Evolutionary conservation across 352 stramenopile species (phyloP).

Genomic region (Phytophthora macrochlamydospora): DNA sequence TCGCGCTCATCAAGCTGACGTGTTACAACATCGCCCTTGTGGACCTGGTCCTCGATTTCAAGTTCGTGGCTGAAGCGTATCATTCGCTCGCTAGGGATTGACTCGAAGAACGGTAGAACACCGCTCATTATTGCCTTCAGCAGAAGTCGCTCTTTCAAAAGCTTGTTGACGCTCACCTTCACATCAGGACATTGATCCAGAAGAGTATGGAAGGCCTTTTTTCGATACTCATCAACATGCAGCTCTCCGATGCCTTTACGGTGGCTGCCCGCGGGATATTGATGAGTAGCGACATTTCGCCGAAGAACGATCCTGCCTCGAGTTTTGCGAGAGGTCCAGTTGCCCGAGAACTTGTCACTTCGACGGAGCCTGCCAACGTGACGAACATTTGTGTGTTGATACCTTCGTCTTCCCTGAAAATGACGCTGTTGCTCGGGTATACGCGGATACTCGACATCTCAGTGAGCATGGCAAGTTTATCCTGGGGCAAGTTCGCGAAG

Average conservation of each 20-base stretch:
- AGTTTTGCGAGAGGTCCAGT: slow-evolving; percentile 58
- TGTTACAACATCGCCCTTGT: slow-evolving; percentile 60
- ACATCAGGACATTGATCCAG: slow-evolving; percentile 64
- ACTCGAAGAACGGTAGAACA: slow-evolving; percentile 73
- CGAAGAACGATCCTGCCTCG: slow-evolving; percentile 76
- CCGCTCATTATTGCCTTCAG: slow-evolving; percentile 75
- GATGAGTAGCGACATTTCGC: slow-evolving; percentile 82
- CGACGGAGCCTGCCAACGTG: slow-evolving; percentile 62
- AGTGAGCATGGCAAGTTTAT: slow-evolving; percentile 64
- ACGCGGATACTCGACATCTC: slow-evolving; percentile 82
- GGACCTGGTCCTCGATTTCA: slow-evolving; percentile 68
- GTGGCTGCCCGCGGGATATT: slow-evolving; percentile 79
- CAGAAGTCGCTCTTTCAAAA: slow-evolving; percentile 73
- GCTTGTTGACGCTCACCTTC: slow-evolving; percentile 50
- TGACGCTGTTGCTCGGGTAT: slow-evolving; percentile 67
- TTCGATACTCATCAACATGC: slow-evolving; percentile 82
- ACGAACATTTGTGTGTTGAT: slow-evolving; percentile 85
- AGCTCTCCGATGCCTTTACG: slow-evolving; percentile 68
- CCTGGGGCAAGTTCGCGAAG: slow-evolving; percentile 63
- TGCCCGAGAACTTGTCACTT: slow-evolving; percentile 68
- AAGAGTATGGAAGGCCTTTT: slow-evolving; percentile 74
- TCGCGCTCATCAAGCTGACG: slow-evolving; percentile 44
- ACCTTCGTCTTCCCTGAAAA: slow-evolving; percentile 79
- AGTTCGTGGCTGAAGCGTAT: slow-evolving; percentile 65
- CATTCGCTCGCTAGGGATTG: slow-evolving; percentile 55